Evolutionary conservation across 2,329 filamentous ascomycete genomes (phyloP).

Genomic region (Trichoderma pleuroti): DNA sequence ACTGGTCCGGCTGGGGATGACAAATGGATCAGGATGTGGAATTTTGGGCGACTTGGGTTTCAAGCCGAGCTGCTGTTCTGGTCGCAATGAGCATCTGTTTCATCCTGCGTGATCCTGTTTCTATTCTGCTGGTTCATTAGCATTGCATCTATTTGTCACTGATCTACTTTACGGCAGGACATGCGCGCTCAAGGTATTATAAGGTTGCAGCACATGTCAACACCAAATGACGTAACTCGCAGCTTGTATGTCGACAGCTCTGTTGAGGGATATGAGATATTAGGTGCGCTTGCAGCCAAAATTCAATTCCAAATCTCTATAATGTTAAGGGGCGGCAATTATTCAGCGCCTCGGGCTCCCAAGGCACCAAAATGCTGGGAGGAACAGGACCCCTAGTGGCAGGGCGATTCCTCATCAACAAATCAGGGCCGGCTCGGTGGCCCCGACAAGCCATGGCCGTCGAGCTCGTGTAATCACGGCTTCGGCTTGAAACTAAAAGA

Average conservation of each 20-base stretch:
- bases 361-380: background rate
- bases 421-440: background rate
- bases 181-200: background rate
- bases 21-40: background rate
- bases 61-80: background rate
- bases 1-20: background rate
- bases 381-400: background rate
- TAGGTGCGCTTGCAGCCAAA: background rate
- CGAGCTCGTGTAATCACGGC: background rate
- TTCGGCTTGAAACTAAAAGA: conserved; percentile 7
- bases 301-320: background rate
- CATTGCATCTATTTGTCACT: background rate
- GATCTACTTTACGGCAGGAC: background rate
- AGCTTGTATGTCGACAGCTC: background rate
- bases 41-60: background rate
- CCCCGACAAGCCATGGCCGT: background rate
- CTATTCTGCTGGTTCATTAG: background rate
- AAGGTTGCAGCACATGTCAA: background rate
- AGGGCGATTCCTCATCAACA: conserved; percentile 4
- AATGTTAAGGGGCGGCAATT: background rate
- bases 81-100: background rate
- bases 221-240: background rate
- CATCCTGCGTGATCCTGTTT: background rate
- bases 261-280: background rate
- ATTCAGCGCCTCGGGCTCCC: background rate